A percentile compares a stretch with the other conserved stretches of the same genome.
Conservation (phyloP, 148 eudicot genomes). For the Polygonum aviculare region DNA sequence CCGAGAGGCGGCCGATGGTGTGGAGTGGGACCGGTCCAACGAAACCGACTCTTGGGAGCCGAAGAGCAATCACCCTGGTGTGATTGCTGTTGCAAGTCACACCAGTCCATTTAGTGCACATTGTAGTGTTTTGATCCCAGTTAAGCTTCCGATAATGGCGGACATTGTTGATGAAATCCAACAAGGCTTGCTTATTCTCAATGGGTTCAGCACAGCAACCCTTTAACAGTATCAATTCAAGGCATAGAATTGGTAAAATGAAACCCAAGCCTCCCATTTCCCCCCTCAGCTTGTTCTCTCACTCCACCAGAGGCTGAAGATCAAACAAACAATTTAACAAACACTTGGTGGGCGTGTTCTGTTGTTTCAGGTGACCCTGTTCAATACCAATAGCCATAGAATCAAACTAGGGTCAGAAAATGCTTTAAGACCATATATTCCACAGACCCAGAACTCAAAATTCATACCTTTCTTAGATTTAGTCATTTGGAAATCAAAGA, state of each 20-base stretch:
- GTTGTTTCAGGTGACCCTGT: neutral
- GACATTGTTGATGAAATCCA: conserved; percentile 24
- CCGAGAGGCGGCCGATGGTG: conserved; percentile 18
- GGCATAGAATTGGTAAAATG: conserved; percentile 15
- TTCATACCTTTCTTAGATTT: neutral
- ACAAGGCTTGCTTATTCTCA: conserved; percentile 33
- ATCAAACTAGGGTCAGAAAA: neutral
- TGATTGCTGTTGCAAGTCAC: conserved; percentile 21
- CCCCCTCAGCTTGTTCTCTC: neutral
- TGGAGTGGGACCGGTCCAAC: conserved; percentile 19
- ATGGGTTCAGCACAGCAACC: conserved; percentile 21
- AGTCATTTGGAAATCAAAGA: neutral
- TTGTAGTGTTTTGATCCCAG: conserved; percentile 15
- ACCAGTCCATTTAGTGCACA: conserved; percentile 23
- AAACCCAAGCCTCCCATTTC: conserved; percentile 30
- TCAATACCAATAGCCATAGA: neutral
- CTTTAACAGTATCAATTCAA: neutral
- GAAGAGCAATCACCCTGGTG: conserved; percentile 20
- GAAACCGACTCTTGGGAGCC: conserved; percentile 24
- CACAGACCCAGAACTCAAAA: neutral
- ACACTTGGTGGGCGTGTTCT: neutral
- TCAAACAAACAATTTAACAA: neutral
- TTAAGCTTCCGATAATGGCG: conserved; percentile 7
- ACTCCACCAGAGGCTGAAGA: no score
- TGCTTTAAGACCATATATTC: neutral